Percentiles rank a stretch among this genome's conserved stretches.
phyloP scores from a whole-genome alignment of 73 alveolate species.

The Symbiodinium pilosum region DNA sequence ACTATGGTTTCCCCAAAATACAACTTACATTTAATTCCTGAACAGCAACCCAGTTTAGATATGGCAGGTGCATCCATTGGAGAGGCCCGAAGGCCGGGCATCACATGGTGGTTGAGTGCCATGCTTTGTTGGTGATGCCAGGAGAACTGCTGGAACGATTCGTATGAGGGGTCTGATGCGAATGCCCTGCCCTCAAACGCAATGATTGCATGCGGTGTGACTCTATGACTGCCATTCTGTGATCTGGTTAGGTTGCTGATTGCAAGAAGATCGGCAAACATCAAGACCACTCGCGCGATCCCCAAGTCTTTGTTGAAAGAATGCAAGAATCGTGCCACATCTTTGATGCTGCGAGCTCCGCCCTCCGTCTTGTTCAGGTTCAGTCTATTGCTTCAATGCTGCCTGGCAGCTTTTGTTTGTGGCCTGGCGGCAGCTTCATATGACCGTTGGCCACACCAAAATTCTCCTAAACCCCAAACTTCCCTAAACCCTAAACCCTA shows the following conservation, averaged over 20 bases:
- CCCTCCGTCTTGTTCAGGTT: neutral
- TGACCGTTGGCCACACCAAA: too few relatives aligned
- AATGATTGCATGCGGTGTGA: neutral
- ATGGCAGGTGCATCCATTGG: conserved; percentile 2
- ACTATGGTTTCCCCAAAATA: too few relatives aligned
- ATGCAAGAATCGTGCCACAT: neutral
- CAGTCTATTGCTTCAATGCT: neutral
- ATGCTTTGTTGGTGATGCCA: neutral
- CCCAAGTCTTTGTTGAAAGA: neutral
- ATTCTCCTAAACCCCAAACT: too few relatives aligned
- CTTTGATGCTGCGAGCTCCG: neutral
- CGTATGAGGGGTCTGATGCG: neutral
- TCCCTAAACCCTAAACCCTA: too few relatives aligned
- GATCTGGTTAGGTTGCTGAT: neutral
- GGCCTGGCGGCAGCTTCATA: neutral
- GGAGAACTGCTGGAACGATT: neutral
- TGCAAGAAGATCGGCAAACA: neutral
- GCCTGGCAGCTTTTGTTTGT: neutral
- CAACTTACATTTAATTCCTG: too few relatives aligned
- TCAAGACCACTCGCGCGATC: neutral
- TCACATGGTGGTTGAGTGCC: neutral
- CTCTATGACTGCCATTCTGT: neutral
- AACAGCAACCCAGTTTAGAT: too few relatives aligned
- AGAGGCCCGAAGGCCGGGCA: neutral
- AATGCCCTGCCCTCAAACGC: neutral